Base-by-base conservation (phyloP, 2,329 filamentous ascomycete genomes). In the Alternaria incomplexa region DNA sequence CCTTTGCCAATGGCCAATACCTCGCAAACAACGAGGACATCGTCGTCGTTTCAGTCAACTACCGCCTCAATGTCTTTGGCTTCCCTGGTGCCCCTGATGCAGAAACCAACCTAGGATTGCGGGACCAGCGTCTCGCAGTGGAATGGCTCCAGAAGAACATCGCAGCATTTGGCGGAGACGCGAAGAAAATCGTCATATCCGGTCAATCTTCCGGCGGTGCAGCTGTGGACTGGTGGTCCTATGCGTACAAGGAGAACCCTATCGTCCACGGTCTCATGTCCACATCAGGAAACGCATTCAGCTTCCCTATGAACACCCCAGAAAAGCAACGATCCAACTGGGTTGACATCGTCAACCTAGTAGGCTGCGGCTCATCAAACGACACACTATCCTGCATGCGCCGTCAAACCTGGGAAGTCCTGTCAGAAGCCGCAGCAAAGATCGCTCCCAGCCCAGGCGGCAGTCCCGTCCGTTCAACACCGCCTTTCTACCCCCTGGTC, bases 81-180 rank as follows among this genome's bases (percentile, higher is more conserved):
- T 81, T 80, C 30, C 73, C 78, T 6, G 75, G 74, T 44, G 71
- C 73, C 23, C 67, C 64, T 12, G 73, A 68, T 12, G 44, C 73
- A 23, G 61, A 66, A 8, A 70, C 81, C 48, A 88, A 88, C 61
- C 69, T 85, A 3, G 86, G 85, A 1, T 73, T 88, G 6, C 79
- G 83, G 6, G 86, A 89, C 68, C 86, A 88, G 67, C 81, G 86
- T 2, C 67, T 82, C 13, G 85, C 84, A 0, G 70, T 87, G 0
- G 82, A 87, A 72, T 88, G 86, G 86, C 73, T 85, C 0, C 78
- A 78, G 4, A 77, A 82, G 46, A 86, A 87, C 68, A 84, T 87
- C 23, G 80, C 70, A 9, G 73, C 75, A 1, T 88, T 88, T 64
- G 85, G 85, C 17, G 86, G 86, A 15, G 83, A 86, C 62, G 56